Evolutionary conservation across 1,139 yeast genomes (phyloP), one percentile per base, ranked within the genome.

Genomic region (Yamadazyma diddensiae): DNA sequence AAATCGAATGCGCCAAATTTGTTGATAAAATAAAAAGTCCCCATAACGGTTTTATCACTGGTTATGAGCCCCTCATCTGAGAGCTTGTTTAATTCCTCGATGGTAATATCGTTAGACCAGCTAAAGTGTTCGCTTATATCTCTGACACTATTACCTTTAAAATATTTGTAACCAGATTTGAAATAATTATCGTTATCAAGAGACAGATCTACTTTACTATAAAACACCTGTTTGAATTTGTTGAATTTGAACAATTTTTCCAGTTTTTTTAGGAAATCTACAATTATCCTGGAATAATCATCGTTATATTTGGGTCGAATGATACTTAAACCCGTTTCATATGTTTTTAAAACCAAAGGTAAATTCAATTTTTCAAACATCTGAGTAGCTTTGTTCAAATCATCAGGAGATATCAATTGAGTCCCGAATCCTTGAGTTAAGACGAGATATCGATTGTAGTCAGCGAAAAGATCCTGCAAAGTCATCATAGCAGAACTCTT

Each of bases 101-200:
- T 65, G 3, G 90, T 72, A 12, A 86, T 78, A 20, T 77, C 74
- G 26, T 80, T 66, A 12, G 90, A 79, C 90, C 94, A 85, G 28
- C 57, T 58, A 34, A 68, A 63, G 23, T 54, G 45, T 28, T 53
- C 59, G 5, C 70, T 59, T 7, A 69, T 55, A 34, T 67, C 66
- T 2, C 70, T 56, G 2, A 64, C 51, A 1, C 70, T 61, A 29
- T 47, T 52, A 1, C 74, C 74, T 17, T 42, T 52, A 45, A 61
- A 65, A 33, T 45, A 50, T 12, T 42, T 38, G 28, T 43, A 55
- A 19, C 51, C 51, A 15, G 52, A 49, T 15, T 48, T 43, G 15
- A 53, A 43, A 35, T 57, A 56, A 24, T 47, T 44, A 33, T 54
- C 57, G n/a, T 52, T 52, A 29, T 55, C 55, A n/a, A 46, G 23